phyloP scores from a whole-genome alignment of 2,329 filamentous ascomycete species.

The Trichoderma hamatum region DNA sequence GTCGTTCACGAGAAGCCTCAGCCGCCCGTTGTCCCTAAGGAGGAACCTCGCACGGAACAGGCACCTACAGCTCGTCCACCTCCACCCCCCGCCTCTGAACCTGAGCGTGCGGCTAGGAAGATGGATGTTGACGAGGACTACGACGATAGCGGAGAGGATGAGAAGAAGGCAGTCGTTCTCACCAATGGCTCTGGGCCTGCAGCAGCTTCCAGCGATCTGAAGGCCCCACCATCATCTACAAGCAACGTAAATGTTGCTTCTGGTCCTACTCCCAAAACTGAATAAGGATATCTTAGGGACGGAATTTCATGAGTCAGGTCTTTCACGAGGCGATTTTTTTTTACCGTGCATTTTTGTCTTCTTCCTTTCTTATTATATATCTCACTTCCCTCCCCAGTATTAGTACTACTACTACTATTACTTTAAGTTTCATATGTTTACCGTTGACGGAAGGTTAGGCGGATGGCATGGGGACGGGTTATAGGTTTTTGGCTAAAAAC shows the following conservation, averaged over 20 bases:
- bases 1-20: constrained; percentile 54
- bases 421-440: constrained; percentile 30
- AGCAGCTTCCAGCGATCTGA: constrained; percentile 55
- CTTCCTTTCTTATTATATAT: constrained; percentile 21
- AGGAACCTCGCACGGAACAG: constrained; percentile 57
- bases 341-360: background rate
- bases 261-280: constrained; percentile 50
- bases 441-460: constrained; percentile 30
- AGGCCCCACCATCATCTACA: constrained; percentile 53
- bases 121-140: constrained; percentile 99
- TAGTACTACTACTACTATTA: constrained; percentile 12
- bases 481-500: constrained; percentile 37
- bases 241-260: constrained; percentile 51
- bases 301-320: constrained; percentile 34
- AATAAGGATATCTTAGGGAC: constrained; percentile 37
- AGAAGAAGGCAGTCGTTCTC: constrained; percentile 60
- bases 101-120: constrained; percentile 80
- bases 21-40: constrained; percentile 49
- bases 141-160: constrained; percentile 89
- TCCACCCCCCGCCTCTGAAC: constrained; percentile 66
- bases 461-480: constrained; percentile 23
- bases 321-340: constrained; percentile 30
- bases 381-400: constrained; percentile 10
- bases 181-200: constrained; percentile 51
- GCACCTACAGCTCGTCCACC: constrained; percentile 50